phyloP scores from a whole-genome alignment of 768 basidiomycete species.

The Xerocomellus dryophilus region DNA sequence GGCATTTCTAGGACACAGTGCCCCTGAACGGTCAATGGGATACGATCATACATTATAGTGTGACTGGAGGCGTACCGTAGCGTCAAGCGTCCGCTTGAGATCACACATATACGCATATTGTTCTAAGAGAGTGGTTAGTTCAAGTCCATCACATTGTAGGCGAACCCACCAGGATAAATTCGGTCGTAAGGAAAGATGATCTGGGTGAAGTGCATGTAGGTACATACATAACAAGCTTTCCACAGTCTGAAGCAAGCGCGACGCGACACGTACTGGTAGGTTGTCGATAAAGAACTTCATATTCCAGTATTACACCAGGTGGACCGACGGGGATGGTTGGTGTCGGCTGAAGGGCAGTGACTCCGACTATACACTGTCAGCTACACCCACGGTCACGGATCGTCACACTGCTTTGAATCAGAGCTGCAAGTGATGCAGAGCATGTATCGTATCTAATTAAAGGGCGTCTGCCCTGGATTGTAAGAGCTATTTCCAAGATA shows the following conservation, averaged over 20 bases:
- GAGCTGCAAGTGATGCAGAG: no score
- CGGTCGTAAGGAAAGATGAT: slow-evolving; percentile 92
- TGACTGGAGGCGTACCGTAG: slow-evolving; percentile 54
- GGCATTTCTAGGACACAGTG: slow-evolving; percentile 99
- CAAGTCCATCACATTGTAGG: not conserved
- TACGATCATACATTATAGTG: not conserved
- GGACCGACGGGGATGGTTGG: not conserved
- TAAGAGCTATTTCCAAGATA: no score
- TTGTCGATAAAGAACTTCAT: slow-evolving; percentile 88
- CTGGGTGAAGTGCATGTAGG: slow-evolving; percentile 34
- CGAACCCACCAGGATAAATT: slow-evolving; percentile 82
- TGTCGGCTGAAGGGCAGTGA: not conserved
- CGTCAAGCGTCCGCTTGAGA: slow-evolving; percentile 93
- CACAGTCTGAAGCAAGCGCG: not conserved
- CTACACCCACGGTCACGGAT: no score
- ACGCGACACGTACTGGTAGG: slow-evolving; percentile 54
- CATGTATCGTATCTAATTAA: no score
- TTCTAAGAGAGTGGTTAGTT: slow-evolving; percentile 46
- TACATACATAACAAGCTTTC: not conserved
- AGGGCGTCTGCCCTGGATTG: no score
- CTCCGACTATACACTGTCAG: no score
- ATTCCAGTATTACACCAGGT: not conserved
- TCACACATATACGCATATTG: slow-evolving; percentile 99
- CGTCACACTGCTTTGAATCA: no score
- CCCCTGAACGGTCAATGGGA: slow-evolving; percentile 52